A percentile compares a stretch with the other conserved stretches of the same genome.
phyloP scores from a whole-genome alignment of 2,329 filamentous ascomycete genomes.

The Salinomyces thailandicus region DNA sequence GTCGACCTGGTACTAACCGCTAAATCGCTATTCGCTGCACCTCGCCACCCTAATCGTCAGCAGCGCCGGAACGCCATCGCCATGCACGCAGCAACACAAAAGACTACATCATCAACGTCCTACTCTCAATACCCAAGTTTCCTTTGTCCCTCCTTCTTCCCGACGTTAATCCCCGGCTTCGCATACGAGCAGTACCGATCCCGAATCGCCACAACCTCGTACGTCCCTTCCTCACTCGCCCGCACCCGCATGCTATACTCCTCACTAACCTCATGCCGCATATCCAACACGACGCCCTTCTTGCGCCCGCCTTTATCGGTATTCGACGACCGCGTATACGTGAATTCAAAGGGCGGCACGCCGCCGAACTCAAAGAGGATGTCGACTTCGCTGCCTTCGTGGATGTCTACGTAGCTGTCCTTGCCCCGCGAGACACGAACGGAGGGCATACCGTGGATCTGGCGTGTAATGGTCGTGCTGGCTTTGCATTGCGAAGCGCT shows the following conservation, averaged over 20 bases:
- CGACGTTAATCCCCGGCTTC: slow-evolving; percentile 33
- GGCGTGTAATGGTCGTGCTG: slow-evolving; percentile 64
- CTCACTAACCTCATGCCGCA: slow-evolving; percentile 73
- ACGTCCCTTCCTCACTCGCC: slow-evolving; percentile 88
- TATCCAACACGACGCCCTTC: slow-evolving; percentile 74
- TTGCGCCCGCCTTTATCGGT: slow-evolving; percentile 56
- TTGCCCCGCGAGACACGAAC: slow-evolving; percentile 81
- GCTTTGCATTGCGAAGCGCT: slow-evolving; percentile 81
- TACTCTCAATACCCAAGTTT: slow-evolving; percentile 4
- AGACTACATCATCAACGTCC: too few species aligned
- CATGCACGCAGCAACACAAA: background rate
- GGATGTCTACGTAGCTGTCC: slow-evolving; percentile 77
- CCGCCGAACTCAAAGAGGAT: slow-evolving; percentile 94
- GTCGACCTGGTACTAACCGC: too few species aligned
- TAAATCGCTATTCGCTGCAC: too few species aligned
- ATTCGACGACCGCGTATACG: slow-evolving; percentile 85
- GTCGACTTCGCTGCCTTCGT: slow-evolving; percentile 89
- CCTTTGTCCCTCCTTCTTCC: slow-evolving; percentile 13
- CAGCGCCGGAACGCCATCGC: slow-evolving; percentile 1
- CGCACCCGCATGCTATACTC: slow-evolving; percentile 72
- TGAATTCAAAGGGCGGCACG: slow-evolving; percentile 93
- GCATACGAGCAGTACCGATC: slow-evolving; percentile 86
- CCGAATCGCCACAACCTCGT: slow-evolving; percentile 94
- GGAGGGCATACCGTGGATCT: slow-evolving; percentile 83
- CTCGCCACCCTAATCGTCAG: too few species aligned